phyloP scores from a whole-genome alignment of 176 grass and related monocot species.

The barley (Hordeum vulgare) region MorexV3_pseudomolecules_assembly NC_058518.1:463662181-463662680 shows the following conservation, averaged over 20 bases:
- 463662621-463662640: too few species aligned
- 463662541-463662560: too few species aligned
- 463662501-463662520: not conserved
- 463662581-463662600: too few species aligned
- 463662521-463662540: not conserved
- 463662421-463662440: not conserved
- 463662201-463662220: conserved; percentile 55
- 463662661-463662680: too few species aligned
- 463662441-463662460: conserved; percentile 26
- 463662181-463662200: conserved; percentile 61
- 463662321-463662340: too few species aligned
- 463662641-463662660: too few species aligned
- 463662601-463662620: too few species aligned
- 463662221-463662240: conserved; percentile 63
- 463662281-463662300: not conserved
- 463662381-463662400: not conserved
- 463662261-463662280: conserved; percentile 57
- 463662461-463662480: not conserved
- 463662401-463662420: not conserved
- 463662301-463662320: not conserved
- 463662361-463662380: not conserved
- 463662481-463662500: not conserved
- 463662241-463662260: conserved; percentile 65
- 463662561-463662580: too few species aligned
- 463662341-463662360: too few species aligned